Conservation (phyloP, 2,329 filamentous ascomycete genomes). For the Westerdykella aurantiaca region DNA sequence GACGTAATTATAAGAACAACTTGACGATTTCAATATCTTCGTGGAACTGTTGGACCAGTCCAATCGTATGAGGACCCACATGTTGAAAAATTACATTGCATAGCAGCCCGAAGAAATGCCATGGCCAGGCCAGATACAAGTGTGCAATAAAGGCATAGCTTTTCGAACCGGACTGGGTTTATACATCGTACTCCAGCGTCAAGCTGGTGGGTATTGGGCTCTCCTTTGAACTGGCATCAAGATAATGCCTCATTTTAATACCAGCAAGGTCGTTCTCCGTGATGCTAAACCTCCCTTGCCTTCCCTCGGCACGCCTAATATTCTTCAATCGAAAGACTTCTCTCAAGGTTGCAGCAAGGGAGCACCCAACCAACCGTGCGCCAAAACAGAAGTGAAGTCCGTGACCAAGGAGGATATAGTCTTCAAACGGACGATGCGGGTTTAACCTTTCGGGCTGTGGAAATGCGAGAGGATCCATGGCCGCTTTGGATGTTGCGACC, state of each 20-base stretch:
- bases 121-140: too few species aligned
- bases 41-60: too few species aligned
- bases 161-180: background rate
- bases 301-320: constrained; percentile 26
- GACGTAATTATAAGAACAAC: too few species aligned
- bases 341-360: constrained; percentile 26
- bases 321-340: constrained; percentile 33
- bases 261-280: constrained; percentile 45
- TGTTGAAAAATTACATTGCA: too few species aligned
- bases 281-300: constrained; percentile 35
- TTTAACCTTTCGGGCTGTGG: constrained; percentile 28
- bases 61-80: too few species aligned
- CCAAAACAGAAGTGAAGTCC: constrained; percentile 34
- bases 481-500: constrained; percentile 38
- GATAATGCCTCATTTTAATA: constrained; percentile 44
- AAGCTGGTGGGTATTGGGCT: constrained; percentile 42
- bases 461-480: constrained; percentile 30
- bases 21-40: too few species aligned
- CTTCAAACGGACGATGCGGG: constrained; percentile 34
- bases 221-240: constrained; percentile 46
- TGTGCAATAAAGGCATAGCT: too few species aligned
- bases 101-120: too few species aligned
- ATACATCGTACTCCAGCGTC: constrained; percentile 13
- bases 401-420: constrained; percentile 30
- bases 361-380: constrained; percentile 22